Evolutionary conservation across 495 filamentous ascomycete genomes (phyloP).

Genomic region (Penicillium crystallinum): DNA sequence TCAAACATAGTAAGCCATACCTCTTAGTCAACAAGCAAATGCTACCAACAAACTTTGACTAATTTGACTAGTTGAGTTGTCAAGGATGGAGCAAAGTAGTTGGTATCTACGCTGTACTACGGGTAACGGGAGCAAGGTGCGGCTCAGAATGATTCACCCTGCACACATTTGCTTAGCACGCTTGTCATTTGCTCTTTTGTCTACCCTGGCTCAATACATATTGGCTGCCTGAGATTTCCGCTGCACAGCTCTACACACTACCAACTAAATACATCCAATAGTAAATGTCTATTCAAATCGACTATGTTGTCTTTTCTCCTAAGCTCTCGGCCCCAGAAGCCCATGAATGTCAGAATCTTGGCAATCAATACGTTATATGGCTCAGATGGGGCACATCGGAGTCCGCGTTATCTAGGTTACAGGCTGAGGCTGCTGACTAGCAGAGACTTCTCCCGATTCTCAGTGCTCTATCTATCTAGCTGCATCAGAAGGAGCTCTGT

Average conservation of each 20-base stretch:
- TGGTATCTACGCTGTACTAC: background rate
- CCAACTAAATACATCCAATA: background rate
- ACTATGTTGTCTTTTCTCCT: background rate
- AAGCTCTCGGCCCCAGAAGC: background rate
- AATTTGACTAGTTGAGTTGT: background rate
- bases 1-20: background rate
- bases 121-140: background rate
- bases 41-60: background rate
- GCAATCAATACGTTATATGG: background rate
- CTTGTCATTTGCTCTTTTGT: background rate
- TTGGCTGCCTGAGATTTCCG: background rate
- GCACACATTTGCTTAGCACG: background rate
- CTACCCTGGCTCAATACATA: background rate
- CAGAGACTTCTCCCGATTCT: background rate
- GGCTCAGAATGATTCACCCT: background rate
- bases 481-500: background rate
- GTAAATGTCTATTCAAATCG: background rate
- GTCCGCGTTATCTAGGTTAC: background rate
- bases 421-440: background rate
- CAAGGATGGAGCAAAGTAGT: background rate
- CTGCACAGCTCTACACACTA: background rate
- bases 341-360: conserved; percentile 1
- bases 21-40: no score
- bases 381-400: background rate
- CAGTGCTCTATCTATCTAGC: background rate